Conservation (phyloP, 148 eudicot genomes). For the Rhododendron williamsianum region DNA sequence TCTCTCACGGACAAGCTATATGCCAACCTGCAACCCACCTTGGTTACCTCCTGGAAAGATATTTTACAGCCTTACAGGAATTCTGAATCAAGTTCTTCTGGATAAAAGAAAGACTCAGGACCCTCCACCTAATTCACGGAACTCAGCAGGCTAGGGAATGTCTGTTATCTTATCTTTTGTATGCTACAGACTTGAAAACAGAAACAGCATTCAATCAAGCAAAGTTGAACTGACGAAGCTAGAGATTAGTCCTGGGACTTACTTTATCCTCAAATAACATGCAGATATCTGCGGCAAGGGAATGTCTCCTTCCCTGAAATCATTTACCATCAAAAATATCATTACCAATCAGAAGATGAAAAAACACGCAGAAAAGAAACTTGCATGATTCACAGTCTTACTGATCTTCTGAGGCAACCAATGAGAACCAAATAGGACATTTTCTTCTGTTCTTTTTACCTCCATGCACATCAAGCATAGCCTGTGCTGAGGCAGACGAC, state of each 20-base stretch:
- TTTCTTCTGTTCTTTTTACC: conserved; percentile 32
- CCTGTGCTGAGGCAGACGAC: background rate
- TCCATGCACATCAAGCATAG: conserved; percentile 27
- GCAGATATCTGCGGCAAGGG: conserved; percentile 73
- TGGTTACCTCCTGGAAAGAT: background rate
- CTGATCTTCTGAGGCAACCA: conserved; percentile 67
- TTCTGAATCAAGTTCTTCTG: background rate
- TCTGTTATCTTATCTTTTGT: background rate
- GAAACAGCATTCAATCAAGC: background rate
- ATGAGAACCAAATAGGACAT: conserved; percentile 80
- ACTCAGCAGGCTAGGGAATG: background rate
- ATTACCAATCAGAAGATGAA: background rate
- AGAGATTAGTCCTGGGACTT: conserved; percentile 18
- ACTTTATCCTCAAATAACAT: conserved; percentile 78
- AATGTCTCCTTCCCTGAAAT: conserved; percentile 58
- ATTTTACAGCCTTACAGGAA: background rate
- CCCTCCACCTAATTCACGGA: background rate
- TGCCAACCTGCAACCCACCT: background rate
- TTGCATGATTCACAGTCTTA: conserved; percentile 30
- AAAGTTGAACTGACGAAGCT: background rate
- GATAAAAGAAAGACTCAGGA: background rate
- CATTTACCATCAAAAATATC: background rate
- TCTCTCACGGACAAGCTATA: background rate
- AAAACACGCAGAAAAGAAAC: background rate
- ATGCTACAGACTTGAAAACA: background rate